Percentiles rank a stretch among this genome's conserved stretches.
These are phyloP conservation scores for Aphanomyces invadans DNA, from an alignment of 352 stramenopile genomes.

Conservation along the genomic window DNA sequence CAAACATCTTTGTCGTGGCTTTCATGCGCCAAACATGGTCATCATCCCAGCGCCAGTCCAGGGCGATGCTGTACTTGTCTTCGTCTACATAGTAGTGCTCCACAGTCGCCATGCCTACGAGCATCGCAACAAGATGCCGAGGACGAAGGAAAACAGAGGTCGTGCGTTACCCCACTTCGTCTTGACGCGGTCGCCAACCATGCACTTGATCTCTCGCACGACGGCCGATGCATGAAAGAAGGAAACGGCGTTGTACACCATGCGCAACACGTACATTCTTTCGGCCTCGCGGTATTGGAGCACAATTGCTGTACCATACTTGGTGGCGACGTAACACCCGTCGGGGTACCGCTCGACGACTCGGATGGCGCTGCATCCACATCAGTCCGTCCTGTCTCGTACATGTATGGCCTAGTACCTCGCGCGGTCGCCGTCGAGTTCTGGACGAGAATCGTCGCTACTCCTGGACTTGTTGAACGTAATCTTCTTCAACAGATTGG, in stretches of 20 bases:
- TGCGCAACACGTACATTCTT: conserved; percentile 64
- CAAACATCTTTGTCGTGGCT: conserved; percentile 85
- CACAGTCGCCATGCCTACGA: conserved; percentile 51
- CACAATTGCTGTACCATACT: conserved; percentile 65
- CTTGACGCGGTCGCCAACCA: conserved; percentile 78
- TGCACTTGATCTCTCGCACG: conserved; percentile 70
- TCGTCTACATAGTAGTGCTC: conserved; percentile 82
- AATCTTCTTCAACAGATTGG: conserved; percentile 1
- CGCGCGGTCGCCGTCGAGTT: not conserved
- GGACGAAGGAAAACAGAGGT: not conserved
- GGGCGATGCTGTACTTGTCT: conserved; percentile 82
- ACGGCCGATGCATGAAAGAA: conserved; percentile 62
- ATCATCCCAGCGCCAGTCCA: conserved; percentile 84
- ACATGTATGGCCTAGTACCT: not conserved
- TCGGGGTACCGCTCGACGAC: not conserved
- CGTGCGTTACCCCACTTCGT: conserved; percentile 48
- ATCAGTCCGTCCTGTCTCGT: not conserved
- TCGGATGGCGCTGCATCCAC: not conserved
- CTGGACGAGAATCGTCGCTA: not conserved
- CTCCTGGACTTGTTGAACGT: conserved; percentile 1
- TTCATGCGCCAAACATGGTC: conserved; percentile 86
- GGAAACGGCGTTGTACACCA: conserved; percentile 60
- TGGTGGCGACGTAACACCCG: conserved; percentile 50
- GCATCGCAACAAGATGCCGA: not conserved
- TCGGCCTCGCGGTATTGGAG: conserved; percentile 63